phyloP scores from a whole-genome alignment of 1,139 yeast species.

The Yamadazyma diddensiae region DNA sequence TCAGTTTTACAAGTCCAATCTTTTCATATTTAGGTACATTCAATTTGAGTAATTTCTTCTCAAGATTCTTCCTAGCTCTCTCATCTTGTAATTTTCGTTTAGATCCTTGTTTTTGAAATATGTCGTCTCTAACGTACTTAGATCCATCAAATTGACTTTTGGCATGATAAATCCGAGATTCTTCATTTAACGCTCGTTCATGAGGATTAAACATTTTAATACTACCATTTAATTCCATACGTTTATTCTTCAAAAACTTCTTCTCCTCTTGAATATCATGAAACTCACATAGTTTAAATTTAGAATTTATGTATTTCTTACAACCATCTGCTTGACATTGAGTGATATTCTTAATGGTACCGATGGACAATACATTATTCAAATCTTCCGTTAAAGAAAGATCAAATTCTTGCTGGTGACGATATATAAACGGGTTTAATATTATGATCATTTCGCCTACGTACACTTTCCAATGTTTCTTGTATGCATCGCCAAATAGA shows the following conservation, averaged over 20 bases:
- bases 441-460: constrained; percentile 75
- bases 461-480: constrained; percentile 66
- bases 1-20: constrained; percentile 13
- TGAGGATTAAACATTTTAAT: constrained; percentile 42
- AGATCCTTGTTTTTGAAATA: constrained; percentile 34
- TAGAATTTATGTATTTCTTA: constrained; percentile 16
- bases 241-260: constrained; percentile 24
- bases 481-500: constrained; percentile 66
- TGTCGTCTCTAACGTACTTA: constrained; percentile 46
- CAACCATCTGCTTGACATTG: constrained; percentile 57
- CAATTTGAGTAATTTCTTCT: constrained; percentile 24
- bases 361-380: constrained; percentile 66
- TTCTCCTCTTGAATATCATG: constrained; percentile 15
- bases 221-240: constrained; percentile 75
- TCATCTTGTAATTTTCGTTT: constrained; percentile 31
- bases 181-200: constrained; percentile 25
- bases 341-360: constrained; percentile 67
- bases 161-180: constrained; percentile 19
- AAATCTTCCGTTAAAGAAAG: constrained; percentile 52
- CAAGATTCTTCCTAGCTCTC: constrained; percentile 33
- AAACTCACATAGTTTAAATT: constrained; percentile 14
- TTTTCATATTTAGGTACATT: constrained; percentile 11
- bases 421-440: constrained; percentile 64
- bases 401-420: constrained; percentile 47
- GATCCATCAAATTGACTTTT: constrained; percentile 14